Conservation (phyloP, 1,284 basidiomycete genomes). For the Apiotrichum domesticum region DNA sequence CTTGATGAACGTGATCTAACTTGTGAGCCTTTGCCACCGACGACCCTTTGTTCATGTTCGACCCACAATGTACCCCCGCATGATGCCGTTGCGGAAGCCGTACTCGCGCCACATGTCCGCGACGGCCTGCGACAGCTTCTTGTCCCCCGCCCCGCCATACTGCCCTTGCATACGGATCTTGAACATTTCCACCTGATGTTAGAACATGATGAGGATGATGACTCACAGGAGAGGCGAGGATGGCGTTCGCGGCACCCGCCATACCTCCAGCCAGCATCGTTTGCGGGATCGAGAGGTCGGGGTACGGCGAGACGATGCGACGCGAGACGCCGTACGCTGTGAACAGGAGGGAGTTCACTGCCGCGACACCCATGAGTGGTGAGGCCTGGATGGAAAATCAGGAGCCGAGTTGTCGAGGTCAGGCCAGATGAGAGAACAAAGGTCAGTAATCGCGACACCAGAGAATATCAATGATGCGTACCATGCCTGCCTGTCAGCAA, state of each 20-base stretch:
- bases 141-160: constrained; percentile 57
- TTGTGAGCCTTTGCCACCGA: too few species aligned
- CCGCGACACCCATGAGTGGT: constrained; percentile 88
- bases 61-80: constrained; percentile 91
- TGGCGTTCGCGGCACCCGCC: constrained; percentile 81
- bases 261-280: constrained; percentile 79
- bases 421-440: neutral
- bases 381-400: constrained; percentile 53
- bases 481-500: constrained; percentile 11
- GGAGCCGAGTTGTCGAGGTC: too few species aligned
- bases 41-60: too few species aligned
- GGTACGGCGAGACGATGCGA: constrained; percentile 79
- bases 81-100: constrained; percentile 79
- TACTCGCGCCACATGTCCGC: constrained; percentile 76
- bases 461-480: neutral
- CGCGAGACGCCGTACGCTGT: constrained; percentile 78
- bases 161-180: constrained; percentile 88
- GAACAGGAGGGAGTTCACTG: constrained; percentile 92
- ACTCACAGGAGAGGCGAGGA: constrained; percentile 76
- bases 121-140: constrained; percentile 64
- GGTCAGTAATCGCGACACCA: too few species aligned
- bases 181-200: constrained; percentile 50
- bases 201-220: neutral
- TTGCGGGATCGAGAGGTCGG: constrained; percentile 69
- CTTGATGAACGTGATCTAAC: constrained; percentile 76